A percentile compares a stretch with the other conserved stretches of the same genome.
These are phyloP conservation scores for Prototheca stagnorum DNA, from an alignment of 163 green algal species.

Conservation along the genomic window DNA sequence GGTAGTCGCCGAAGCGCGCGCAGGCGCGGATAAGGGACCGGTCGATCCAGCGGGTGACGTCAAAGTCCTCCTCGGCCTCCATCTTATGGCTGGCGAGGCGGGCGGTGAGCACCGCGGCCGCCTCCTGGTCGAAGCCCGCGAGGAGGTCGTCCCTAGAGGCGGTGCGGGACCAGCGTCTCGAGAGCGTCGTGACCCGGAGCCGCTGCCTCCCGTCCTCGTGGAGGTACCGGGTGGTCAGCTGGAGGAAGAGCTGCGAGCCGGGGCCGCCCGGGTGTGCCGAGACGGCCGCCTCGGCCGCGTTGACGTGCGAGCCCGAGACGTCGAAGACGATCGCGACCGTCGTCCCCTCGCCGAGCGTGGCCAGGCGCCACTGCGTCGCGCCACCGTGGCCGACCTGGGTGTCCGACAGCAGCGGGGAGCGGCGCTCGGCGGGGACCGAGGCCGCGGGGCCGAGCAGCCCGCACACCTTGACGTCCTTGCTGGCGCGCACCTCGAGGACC, in stretches of 20 bases:
- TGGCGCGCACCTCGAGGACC: constrained; percentile 44
- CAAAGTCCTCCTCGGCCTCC: constrained; percentile 86
- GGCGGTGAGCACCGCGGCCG: constrained; percentile 71
- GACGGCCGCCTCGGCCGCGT: too few species aligned
- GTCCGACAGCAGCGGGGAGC: constrained; percentile 51
- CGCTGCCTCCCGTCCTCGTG: constrained; percentile 47
- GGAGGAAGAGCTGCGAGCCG: constrained; percentile 63
- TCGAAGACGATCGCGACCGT: constrained; percentile 69
- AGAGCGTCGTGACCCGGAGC: constrained; percentile 69
- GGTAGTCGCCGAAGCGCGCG: constrained; percentile 76
- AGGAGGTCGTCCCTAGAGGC: constrained; percentile 33
- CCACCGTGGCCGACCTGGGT: constrained; percentile 58
- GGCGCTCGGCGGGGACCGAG: constrained; percentile 47
- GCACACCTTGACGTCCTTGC: constrained; percentile 37
- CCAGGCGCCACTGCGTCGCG: constrained; percentile 74
- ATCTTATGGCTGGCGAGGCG: constrained; percentile 79
- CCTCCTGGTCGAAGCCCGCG: constrained; percentile 92
- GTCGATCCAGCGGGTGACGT: constrained; percentile 92
- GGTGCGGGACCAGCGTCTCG: constrained; percentile 64
- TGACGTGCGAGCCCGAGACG: constrained; percentile 43
- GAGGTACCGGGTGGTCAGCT: constrained; percentile 85
- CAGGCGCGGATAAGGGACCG: constrained; percentile 76
- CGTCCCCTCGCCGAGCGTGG: constrained; percentile 25
- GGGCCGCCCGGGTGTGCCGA: constrained; percentile 19
- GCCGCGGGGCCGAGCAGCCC: constrained; percentile 61